phyloP scores from a whole-genome alignment of 176 grass and related monocot genomes.

The Otatea glauca region DNA sequence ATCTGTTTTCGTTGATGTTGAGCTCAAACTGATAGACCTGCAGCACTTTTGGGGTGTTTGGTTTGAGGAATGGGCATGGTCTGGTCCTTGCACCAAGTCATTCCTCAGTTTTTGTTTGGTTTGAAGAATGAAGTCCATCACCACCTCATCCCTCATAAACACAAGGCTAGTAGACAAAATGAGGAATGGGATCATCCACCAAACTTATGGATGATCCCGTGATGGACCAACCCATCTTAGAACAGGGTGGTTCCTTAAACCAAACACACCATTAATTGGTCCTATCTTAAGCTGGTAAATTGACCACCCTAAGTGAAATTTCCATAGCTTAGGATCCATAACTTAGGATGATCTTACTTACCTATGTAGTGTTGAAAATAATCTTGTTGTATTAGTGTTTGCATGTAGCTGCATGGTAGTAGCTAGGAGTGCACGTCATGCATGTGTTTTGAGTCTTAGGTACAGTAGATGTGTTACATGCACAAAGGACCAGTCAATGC shows the following conservation, averaged over 20 bases:
- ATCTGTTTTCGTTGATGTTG: not conserved
- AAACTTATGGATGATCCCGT: not conserved
- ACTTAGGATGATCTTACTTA: not conserved
- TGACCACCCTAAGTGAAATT: not conserved
- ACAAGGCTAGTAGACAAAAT: not conserved
- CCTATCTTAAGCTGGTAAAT: slow-evolving; percentile 3
- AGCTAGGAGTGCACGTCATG: too few species aligned
- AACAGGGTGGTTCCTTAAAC: not conserved
- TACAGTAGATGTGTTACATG: too few species aligned
- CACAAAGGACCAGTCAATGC: too few species aligned
- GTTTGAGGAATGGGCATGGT: not conserved
- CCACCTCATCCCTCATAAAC: not conserved
- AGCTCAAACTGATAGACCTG: slow-evolving; percentile 6
- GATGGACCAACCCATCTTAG: not conserved
- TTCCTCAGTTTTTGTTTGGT: not conserved
- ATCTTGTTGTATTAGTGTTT: too few species aligned
- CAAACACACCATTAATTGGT: slow-evolving; percentile 3
- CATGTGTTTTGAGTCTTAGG: too few species aligned
- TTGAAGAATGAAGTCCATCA: not conserved
- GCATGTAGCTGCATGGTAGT: too few species aligned
- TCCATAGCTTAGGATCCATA: not conserved
- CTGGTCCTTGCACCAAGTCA: not conserved
- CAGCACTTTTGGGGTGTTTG: not conserved
- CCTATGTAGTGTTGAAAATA: not conserved
- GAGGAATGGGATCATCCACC: not conserved